Conservation (phyloP, 495 filamentous ascomycete genomes). For the Lasiosphaeris hirsuta region DNA sequence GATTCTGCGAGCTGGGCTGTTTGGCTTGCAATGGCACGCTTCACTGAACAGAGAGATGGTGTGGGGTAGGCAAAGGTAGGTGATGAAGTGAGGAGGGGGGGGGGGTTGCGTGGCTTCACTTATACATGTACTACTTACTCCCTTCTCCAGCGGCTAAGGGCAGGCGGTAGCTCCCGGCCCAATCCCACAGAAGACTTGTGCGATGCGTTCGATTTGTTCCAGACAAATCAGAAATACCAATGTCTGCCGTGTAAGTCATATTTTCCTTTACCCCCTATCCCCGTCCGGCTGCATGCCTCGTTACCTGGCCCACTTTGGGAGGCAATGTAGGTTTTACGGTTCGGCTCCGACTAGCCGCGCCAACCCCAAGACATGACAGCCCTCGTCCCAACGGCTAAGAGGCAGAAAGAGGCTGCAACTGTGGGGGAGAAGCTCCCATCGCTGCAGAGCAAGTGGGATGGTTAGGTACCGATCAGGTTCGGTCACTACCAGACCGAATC, state of each 20-base stretch:
- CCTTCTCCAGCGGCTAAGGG: background rate
- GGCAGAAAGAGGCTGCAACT: background rate
- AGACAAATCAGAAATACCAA: no score
- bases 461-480: slow-evolving; percentile 1
- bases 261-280: no score
- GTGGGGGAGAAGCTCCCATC: background rate
- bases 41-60: background rate
- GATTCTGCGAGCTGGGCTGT: no score
- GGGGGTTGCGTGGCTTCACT: background rate
- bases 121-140: background rate
- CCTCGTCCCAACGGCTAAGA: no score
- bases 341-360: background rate
- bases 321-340: background rate
- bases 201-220: no score
- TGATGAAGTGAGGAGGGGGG: slow-evolving; percentile 1
- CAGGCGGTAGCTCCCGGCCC: background rate
- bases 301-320: slow-evolving; percentile 1
- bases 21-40: no score
- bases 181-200: no score
- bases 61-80: background rate
- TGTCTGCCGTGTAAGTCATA: no score
- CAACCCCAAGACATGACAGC: background rate
- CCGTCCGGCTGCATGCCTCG: background rate
- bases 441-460: background rate
- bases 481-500: slow-evolving; percentile 4